phyloP scores from a whole-genome alignment of 108 stramenopile genomes.

The Skeletonema menzelii region DNA sequence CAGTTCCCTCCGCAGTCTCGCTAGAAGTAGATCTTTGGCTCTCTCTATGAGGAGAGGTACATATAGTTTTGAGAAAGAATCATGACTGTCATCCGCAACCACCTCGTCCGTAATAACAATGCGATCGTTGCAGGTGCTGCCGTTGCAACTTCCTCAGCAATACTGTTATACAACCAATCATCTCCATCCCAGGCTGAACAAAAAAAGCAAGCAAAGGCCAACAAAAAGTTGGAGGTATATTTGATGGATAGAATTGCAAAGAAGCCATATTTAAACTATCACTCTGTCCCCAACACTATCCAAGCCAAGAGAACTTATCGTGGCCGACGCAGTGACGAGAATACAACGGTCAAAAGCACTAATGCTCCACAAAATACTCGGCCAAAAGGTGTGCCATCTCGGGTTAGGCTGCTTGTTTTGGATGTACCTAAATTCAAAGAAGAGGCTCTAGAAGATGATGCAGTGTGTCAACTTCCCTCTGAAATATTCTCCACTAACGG shows the following conservation, averaged over 20 bases:
- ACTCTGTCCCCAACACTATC: background rate
- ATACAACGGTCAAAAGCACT: background rate
- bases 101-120: background rate
- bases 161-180: background rate
- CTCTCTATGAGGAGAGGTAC: too few relatives aligned
- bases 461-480: constrained; percentile 24
- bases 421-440: constrained; percentile 69
- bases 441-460: constrained; percentile 39
- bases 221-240: constrained; percentile 42
- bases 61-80: too few relatives aligned
- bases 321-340: background rate
- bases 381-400: constrained; percentile 60
- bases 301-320: constrained; percentile 3
- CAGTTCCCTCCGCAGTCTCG: too few relatives aligned
- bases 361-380: constrained; percentile 13
- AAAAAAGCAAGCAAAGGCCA: background rate
- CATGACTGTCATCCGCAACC: background rate
- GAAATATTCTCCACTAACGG: constrained; percentile 18
- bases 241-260: constrained; percentile 75
- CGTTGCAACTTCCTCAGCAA: background rate
- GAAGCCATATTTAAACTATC: constrained; percentile 57
- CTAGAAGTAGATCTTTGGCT: too few relatives aligned
- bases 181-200: constrained; percentile 7
- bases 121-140: background rate
- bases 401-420: constrained; percentile 59